These are phyloP conservation scores for Linum usitatissimum DNA, from an alignment of 345 rosid genomes.

Conservation along the genomic window DNA sequence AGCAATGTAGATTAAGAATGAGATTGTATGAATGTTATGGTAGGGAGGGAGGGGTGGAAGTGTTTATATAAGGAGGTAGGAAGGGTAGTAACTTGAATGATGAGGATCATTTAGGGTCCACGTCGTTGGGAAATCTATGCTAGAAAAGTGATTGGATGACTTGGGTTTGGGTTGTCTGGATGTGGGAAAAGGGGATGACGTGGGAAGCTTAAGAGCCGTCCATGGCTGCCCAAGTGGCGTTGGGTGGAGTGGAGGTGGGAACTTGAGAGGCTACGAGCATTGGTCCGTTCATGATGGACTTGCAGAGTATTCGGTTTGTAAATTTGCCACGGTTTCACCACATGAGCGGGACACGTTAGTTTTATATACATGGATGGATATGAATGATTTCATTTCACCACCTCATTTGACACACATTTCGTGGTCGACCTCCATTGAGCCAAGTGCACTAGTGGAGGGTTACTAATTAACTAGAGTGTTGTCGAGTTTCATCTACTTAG, in stretches of 20 bases:
- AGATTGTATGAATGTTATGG: no score
- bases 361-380: no score
- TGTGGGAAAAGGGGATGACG: slow-evolving; percentile 15
- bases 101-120: slow-evolving; percentile 17
- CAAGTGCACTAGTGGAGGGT: background rate
- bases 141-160: slow-evolving; percentile 14
- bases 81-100: background rate
- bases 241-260: no score
- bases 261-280: slow-evolving; percentile 14
- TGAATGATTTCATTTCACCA: no score
- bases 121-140: slow-evolving; percentile 10
- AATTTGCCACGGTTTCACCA: slow-evolving; percentile 14
- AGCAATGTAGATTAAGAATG: background rate
- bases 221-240: background rate
- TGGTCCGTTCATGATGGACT: background rate
- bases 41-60: no score
- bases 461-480: no score
- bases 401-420: no score
- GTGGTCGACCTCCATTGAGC: background rate
- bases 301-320: background rate
- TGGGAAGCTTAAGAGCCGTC: slow-evolving; percentile 15
- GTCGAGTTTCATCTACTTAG: no score
- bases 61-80: no score
- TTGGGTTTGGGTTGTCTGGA: slow-evolving; percentile 23
- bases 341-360: slow-evolving; percentile 13